phyloP scores from a whole-genome alignment of 2,329 filamentous ascomycete genomes.

The Penicillium frequentans region DNA sequence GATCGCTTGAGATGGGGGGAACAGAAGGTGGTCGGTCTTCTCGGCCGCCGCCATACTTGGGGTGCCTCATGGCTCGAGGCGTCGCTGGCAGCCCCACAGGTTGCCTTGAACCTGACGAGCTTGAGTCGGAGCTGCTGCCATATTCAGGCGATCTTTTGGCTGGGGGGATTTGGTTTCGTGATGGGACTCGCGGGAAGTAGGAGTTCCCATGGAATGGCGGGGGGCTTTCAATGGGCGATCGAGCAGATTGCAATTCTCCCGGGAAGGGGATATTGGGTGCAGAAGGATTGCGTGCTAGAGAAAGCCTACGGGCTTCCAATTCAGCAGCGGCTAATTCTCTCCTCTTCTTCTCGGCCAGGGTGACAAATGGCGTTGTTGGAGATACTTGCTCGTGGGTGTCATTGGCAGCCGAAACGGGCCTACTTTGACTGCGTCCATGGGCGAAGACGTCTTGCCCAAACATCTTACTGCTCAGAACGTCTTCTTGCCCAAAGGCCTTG shows the following conservation, averaged over 20 bases:
- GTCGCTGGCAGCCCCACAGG: constrained; percentile 83
- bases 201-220: constrained; percentile 35
- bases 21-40: constrained; percentile 55
- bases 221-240: constrained; percentile 47
- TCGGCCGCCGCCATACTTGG: constrained; percentile 57
- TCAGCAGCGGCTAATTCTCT: constrained; percentile 79
- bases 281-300: constrained; percentile 75
- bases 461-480: not conserved
- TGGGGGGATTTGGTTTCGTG: constrained; percentile 31
- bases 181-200: constrained; percentile 34
- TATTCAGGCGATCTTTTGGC: constrained; percentile 41
- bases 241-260: constrained; percentile 47
- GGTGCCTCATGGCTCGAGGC: constrained; percentile 84
- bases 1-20: constrained; percentile 55
- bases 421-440: constrained; percentile 7
- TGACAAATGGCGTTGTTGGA: constrained; percentile 23
- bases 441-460: constrained; percentile 6
- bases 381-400: constrained; percentile 24
- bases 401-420: constrained; percentile 13
- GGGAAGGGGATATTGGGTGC: constrained; percentile 80
- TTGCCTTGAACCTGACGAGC: constrained; percentile 44
- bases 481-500: not conserved
- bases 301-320: constrained; percentile 83
- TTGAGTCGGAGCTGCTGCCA: constrained; percentile 40
- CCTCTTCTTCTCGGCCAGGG: constrained; percentile 64